Evolutionary conservation across 2,329 filamentous ascomycete species (phyloP), one percentile per base, ranked within the genome.

Genomic region (Talaromyces sp.): DNA sequence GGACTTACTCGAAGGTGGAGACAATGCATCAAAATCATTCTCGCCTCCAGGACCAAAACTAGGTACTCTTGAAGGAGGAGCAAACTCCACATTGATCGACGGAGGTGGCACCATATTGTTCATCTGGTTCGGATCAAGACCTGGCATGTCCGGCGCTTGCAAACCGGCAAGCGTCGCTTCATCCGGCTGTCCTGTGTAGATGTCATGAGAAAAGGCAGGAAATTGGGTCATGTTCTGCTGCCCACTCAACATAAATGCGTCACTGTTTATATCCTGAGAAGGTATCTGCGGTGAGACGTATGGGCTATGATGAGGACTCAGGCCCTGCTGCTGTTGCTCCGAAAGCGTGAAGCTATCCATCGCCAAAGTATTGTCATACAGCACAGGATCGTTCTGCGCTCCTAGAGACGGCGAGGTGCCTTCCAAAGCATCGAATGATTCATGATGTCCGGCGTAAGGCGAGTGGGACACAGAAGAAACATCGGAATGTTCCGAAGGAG

Each of bases 81-180:
- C 93, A 75, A 91, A 92, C 73, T 96, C 91, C 69, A 97, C 95
- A 72, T 95, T 96, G 76, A 97, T 97, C 58, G 93, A 91, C 0
- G 93, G 93, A n/a, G 93, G 93, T n/a, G 93, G 91, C 3, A 89
- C 89, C 88, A 96, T 95, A 68, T 90, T 84, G 57, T 88, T 85
- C 52, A 84, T 86, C 72, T 84, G 87, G 5, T 86, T 85, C 72
- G 90, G 84, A 63, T 93, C 89, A 33, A 77, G 74, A 25, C 77
- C 77, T n/a, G 75, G 74, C 25, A 81, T 78, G 63, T 74, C 79
- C 40, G 81, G 62, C 39, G 69, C 77, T 67, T 81, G 79, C 61
- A 76, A 70, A 63, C 75, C 76, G 65, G 82, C 75, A 59, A 81
- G 76, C 3, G 80, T 78, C 61, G 84, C 82, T 59, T 82, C 80